phyloP scores from a whole-genome alignment of 305 asterid genomes.

The Fraxinus latifolia region DNA sequence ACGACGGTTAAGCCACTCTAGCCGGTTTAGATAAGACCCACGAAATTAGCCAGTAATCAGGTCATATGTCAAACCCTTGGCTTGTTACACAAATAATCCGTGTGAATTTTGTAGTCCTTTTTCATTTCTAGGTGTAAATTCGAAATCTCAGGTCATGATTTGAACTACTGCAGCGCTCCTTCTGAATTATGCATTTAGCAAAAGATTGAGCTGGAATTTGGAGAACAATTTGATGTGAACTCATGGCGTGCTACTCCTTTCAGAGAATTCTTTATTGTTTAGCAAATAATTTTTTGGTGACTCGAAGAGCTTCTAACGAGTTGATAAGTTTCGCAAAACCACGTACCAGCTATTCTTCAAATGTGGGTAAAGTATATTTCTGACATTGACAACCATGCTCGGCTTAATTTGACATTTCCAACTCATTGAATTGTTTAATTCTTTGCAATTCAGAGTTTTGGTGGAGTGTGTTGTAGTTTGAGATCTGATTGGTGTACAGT shows the following conservation, averaged over 20 bases:
- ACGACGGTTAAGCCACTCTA: background rate
- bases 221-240: conserved; percentile 15
- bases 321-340: conserved; percentile 21
- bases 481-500: conserved; percentile 30
- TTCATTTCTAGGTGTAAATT: background rate
- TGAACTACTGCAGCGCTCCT: conserved; percentile 14
- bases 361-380: conserved; percentile 33
- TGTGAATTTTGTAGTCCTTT: background rate
- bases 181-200: conserved; percentile 1
- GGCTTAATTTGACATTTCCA: background rate
- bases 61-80: background rate
- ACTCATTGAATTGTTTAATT: background rate
- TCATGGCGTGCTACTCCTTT: conserved; percentile 56
- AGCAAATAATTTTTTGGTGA: conserved; percentile 33
- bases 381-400: background rate
- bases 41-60: background rate
- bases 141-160: conserved; percentile 12
- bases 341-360: conserved; percentile 32
- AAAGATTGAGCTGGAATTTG: background rate
- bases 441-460: conserved; percentile 36
- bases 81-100: background rate
- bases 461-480: conserved; percentile 32
- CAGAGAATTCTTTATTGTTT: conserved; percentile 43
- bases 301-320: conserved; percentile 25
- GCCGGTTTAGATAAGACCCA: background rate